These are phyloP conservation scores for Gryganskiella cystojenkinii DNA, from an alignment of 192 early-diverging fungal species.

Conservation along the genomic window DNA sequence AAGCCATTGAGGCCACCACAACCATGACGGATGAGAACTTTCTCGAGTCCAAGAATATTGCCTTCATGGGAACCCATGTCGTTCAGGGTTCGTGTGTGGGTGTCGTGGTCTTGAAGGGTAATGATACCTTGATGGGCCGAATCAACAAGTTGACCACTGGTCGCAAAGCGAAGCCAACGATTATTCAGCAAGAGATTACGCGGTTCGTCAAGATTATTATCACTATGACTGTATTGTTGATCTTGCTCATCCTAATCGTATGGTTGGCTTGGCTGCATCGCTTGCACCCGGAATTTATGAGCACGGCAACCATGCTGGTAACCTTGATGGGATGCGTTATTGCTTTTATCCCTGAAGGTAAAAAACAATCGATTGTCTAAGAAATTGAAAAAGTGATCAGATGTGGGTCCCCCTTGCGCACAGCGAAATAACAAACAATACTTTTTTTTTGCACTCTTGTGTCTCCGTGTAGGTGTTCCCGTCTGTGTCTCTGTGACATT, in stretches of 20 bases:
- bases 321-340: conserved; percentile 73
- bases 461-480: conserved; percentile 61
- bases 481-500: conserved; percentile 79
- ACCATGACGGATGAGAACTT: conserved; percentile 76
- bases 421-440: background rate
- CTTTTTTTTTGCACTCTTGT: background rate
- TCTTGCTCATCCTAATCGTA: conserved; percentile 59
- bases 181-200: conserved; percentile 71
- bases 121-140: conserved; percentile 79
- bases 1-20: conserved; percentile 70
- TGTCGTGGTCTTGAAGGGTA: conserved; percentile 82
- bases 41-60: conserved; percentile 86
- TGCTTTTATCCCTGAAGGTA: conserved; percentile 79
- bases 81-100: conserved; percentile 78
- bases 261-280: conserved; percentile 70
- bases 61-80: conserved; percentile 75
- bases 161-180: conserved; percentile 50
- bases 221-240: conserved; percentile 56
- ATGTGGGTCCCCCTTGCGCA: no score
- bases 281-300: conserved; percentile 65
- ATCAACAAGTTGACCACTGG: conserved; percentile 68
- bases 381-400: no score
- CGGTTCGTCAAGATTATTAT: conserved; percentile 78
- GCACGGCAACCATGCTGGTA: conserved; percentile 50
- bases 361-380: no score